Evolutionary conservation across 2,329 filamentous ascomycete genomes (phyloP).

Genomic region (Ophiocordyceps australis): DNA sequence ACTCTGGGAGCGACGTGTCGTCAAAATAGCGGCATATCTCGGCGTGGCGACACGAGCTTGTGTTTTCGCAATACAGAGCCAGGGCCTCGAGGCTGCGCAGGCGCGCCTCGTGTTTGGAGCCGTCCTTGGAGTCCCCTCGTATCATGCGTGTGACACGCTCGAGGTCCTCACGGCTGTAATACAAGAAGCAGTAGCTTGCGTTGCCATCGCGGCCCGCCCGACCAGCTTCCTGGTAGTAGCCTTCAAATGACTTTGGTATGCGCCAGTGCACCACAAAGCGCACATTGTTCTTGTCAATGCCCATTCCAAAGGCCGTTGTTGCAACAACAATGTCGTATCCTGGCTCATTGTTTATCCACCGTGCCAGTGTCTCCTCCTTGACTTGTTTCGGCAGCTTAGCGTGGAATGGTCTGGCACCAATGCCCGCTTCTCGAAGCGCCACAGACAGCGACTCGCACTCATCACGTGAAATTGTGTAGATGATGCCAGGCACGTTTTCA

Average conservation of each 20-base stretch:
- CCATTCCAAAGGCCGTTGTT: slow-evolving; percentile 94
- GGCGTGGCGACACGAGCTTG: slow-evolving; percentile 53
- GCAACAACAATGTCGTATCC: slow-evolving; percentile 88
- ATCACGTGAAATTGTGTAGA: slow-evolving; percentile 58
- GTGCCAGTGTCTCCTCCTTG: slow-evolving; percentile 52
- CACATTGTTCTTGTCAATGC: slow-evolving; percentile 89
- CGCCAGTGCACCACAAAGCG: slow-evolving; percentile 93
- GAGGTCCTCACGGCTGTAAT: slow-evolving; percentile 77
- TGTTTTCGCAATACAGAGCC: slow-evolving; percentile 67
- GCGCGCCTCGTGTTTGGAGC: slow-evolving; percentile 28
- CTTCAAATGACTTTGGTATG: slow-evolving; percentile 83
- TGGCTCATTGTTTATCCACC: slow-evolving; percentile 54
- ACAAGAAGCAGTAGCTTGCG: slow-evolving; percentile 71
- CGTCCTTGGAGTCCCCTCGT: slow-evolving; percentile 22
- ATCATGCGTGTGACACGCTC: slow-evolving; percentile 50
- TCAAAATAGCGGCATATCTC: slow-evolving; percentile 65
- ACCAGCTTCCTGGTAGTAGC: slow-evolving; percentile 90
- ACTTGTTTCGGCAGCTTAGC: slow-evolving; percentile 47
- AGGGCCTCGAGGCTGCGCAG: slow-evolving; percentile 48
- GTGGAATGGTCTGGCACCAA: slow-evolving; percentile 59
- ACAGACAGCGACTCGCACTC: slow-evolving; percentile 57
- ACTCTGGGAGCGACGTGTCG: slow-evolving; percentile 37
- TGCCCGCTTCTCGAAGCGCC: slow-evolving; percentile 45
- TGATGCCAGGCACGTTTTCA: slow-evolving; percentile 56
- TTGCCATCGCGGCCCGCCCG: slow-evolving; percentile 82